These are phyloP conservation scores for Rutstroemia sp. DNA, from an alignment of 2,329 filamentous ascomycete species.

Conservation along the genomic window DNA sequence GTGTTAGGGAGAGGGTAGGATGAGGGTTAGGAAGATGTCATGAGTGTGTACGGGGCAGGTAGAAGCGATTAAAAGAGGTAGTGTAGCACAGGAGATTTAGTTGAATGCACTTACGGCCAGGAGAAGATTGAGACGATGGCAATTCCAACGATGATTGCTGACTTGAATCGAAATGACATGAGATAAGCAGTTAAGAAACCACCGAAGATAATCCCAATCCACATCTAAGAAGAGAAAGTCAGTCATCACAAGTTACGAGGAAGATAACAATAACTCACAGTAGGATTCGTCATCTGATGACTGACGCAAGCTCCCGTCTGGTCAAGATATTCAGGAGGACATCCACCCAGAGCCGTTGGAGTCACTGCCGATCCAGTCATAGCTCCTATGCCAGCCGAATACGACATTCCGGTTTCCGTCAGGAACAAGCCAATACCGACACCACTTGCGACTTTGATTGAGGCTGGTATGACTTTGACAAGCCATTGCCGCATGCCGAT, in stretches of 20 bases:
- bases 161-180: slow-evolving; percentile 71
- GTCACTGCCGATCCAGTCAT: slow-evolving; percentile 64
- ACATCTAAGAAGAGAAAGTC: slow-evolving; percentile 46
- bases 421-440: slow-evolving; percentile 60
- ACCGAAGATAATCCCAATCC: slow-evolving; percentile 77
- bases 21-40: no score
- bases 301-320: slow-evolving; percentile 43
- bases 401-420: slow-evolving; percentile 61
- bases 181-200: slow-evolving; percentile 73
- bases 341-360: slow-evolving; percentile 72
- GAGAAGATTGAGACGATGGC: slow-evolving; percentile 64
- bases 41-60: no score
- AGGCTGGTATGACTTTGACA: slow-evolving; percentile 55
- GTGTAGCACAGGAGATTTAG: neutral
- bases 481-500: slow-evolving; percentile 69
- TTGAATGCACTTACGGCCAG: slow-evolving; percentile 52
- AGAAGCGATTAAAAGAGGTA: no score
- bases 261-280: slow-evolving; percentile 35
- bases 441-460: slow-evolving; percentile 58
- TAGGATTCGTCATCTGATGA: slow-evolving; percentile 70
- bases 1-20: neutral
- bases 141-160: slow-evolving; percentile 68
- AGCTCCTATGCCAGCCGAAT: slow-evolving; percentile 69
- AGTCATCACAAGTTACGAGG: neutral
- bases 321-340: slow-evolving; percentile 48